Evolutionary conservation across 495 filamentous ascomycete species (phyloP).

Genomic region (Annulohypoxylon nitens): DNA sequence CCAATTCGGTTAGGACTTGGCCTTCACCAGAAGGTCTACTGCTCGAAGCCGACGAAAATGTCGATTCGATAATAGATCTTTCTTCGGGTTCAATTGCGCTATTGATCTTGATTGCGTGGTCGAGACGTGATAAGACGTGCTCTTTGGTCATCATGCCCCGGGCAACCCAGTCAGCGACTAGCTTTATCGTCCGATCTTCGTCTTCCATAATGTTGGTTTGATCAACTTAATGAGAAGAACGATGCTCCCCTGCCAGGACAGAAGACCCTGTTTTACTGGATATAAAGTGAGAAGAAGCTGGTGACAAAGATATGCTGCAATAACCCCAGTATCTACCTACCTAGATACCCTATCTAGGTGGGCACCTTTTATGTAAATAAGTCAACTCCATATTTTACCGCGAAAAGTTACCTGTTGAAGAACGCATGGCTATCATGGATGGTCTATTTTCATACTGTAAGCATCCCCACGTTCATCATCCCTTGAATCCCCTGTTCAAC

Average conservation of each 20-base stretch:
- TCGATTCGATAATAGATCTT: conserved; percentile 10
- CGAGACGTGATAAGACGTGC: conserved; percentile 29
- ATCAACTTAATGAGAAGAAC: background rate
- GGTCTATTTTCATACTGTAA: no score
- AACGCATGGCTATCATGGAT: no score
- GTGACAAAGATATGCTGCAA: no score
- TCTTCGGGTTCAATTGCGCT: conserved; percentile 15
- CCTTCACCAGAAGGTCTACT: conserved; percentile 3
- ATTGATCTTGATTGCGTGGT: conserved; percentile 7
- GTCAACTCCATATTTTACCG: no score
- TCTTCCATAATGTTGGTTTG: conserved; percentile 9
- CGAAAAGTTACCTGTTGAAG: no score
- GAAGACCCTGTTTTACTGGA: background rate
- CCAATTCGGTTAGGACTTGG: conserved; percentile 28
- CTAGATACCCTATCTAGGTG: no score
- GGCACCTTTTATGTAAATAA: no score
- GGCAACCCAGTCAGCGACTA: conserved; percentile 21
- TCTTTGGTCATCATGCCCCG: conserved; percentile 33
- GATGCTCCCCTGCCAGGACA: background rate
- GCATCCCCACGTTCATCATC: no score
- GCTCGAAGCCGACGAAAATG: conserved; percentile 23
- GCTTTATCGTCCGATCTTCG: background rate
- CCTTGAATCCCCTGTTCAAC: no score
- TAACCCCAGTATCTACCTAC: no score
- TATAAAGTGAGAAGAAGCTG: background rate